A percentile compares a stretch with the other conserved stretches of the same genome.
Conservation (phyloP, 352 stramenopile genomes). For the Pythium insidiosum region DNA sequence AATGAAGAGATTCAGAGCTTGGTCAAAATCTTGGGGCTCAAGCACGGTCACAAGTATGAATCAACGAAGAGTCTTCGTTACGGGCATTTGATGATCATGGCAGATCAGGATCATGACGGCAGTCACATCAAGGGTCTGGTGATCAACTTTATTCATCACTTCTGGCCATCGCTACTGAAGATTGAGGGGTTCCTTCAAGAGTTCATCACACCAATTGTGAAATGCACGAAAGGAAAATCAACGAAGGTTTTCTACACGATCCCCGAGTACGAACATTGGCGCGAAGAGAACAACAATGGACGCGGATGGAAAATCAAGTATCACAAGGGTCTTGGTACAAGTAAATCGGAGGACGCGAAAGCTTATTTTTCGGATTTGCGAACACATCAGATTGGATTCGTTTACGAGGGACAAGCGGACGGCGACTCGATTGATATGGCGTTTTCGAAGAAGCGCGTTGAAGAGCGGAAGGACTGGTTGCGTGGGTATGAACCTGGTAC, state of each 20-base stretch:
- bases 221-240: constrained; percentile 88
- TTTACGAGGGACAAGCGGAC: constrained; percentile 85
- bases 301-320: constrained; percentile 97
- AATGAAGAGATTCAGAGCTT: constrained; percentile 98
- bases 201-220: constrained; percentile 98
- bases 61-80: constrained; percentile 89
- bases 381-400: constrained; percentile 92
- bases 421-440: constrained; percentile 95
- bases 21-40: constrained; percentile 95
- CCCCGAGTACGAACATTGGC: constrained; percentile 95
- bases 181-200: constrained; percentile 88
- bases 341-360: constrained; percentile 93
- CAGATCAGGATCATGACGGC: constrained; percentile 98
- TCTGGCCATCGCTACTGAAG: constrained; percentile 95
- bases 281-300: constrained; percentile 78
- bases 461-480: constrained; percentile 96
- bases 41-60: constrained; percentile 93
- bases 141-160: constrained; percentile 98
- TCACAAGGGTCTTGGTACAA: constrained; percentile 99
- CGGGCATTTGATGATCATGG: constrained; percentile 98
- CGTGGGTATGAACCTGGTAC: constrained; percentile 76
- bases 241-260: constrained; percentile 95
- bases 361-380: constrained; percentile 96
- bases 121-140: constrained; percentile 98
- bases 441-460: constrained; percentile 95